A percentile compares a stretch with the other conserved stretches of the same genome.
Evolutionary conservation across 208 protist genomes (phyloP).

Genomic region (Entamoeba dispar): DNA sequence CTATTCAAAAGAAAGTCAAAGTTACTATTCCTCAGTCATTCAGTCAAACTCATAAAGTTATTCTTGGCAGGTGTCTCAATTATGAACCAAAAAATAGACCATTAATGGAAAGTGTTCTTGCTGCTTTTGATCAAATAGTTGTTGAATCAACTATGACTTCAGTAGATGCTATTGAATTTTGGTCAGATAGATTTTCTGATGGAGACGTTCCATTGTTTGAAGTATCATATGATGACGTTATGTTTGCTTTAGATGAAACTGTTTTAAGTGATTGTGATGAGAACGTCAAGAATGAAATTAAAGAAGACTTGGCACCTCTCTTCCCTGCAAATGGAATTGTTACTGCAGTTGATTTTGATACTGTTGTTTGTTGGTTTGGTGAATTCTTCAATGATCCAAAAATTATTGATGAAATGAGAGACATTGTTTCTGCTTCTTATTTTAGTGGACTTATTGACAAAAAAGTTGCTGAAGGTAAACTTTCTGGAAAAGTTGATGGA

Average conservation of each 20-base stretch:
- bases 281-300: not conserved
- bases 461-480: not conserved
- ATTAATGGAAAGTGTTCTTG: not conserved
- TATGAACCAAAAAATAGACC: not conserved
- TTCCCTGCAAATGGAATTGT: not conserved
- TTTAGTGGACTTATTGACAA: not conserved
- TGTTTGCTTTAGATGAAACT: not conserved
- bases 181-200: not conserved
- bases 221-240: not conserved
- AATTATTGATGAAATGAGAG: not conserved
- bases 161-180: not conserved
- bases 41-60: not conserved
- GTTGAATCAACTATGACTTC: not conserved
- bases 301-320: not conserved
- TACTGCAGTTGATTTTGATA: not conserved
- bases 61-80: not conserved
- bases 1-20: not conserved
- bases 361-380: not conserved
- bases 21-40: not conserved
- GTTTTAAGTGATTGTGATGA: not conserved
- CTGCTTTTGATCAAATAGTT: not conserved
- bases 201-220: not conserved
- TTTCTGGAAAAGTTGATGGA: not conserved
- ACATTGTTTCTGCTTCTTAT: not conserved
- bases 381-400: not conserved